Percentiles rank a stretch among this genome's conserved stretches.
These are phyloP conservation scores for Alternaria tenuissima DNA, from an alignment of 2,329 filamentous ascomycete species.

Conservation along the genomic window DNA sequence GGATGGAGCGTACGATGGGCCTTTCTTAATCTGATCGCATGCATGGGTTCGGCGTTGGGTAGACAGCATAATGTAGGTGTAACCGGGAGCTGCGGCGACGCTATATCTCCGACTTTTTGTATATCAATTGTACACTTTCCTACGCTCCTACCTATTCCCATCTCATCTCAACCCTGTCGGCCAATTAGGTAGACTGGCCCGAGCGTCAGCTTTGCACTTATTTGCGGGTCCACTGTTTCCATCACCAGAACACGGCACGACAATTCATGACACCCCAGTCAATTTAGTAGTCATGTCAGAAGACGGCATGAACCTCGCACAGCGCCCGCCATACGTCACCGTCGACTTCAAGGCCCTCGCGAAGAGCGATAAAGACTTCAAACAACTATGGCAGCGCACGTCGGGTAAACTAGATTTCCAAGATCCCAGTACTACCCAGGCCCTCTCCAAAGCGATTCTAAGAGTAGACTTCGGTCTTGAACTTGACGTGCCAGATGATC, in stretches of 20 bases:
- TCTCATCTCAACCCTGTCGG: slow-evolving; percentile 1
- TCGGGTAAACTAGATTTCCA: slow-evolving; percentile 79
- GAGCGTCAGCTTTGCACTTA: slow-evolving; percentile 16
- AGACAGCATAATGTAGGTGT: slow-evolving; percentile 16
- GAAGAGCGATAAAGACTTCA: slow-evolving; percentile 66
- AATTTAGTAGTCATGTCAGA: background rate
- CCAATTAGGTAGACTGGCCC: slow-evolving; percentile 37
- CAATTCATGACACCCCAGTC: background rate
- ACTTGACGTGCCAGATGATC: slow-evolving; percentile 75
- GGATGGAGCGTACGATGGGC: slow-evolving; percentile 57
- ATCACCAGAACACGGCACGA: slow-evolving; percentile 5
- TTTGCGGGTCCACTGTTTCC: background rate
- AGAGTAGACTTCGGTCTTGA: slow-evolving; percentile 76
- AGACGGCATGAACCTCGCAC: slow-evolving; percentile 28
- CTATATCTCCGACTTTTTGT: slow-evolving; percentile 14
- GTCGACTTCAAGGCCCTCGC: slow-evolving; percentile 71
- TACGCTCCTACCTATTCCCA: slow-evolving; percentile 4
- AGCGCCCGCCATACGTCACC: slow-evolving; percentile 59
- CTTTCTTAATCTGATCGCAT: slow-evolving; percentile 50
- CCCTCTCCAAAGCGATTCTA: slow-evolving; percentile 80
- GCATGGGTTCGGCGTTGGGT: slow-evolving; percentile 19
- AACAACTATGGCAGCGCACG: slow-evolving; percentile 55
- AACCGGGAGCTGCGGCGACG: slow-evolving; percentile 22
- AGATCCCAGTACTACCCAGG: slow-evolving; percentile 76
- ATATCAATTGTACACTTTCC: slow-evolving; percentile 28